phyloP scores from a whole-genome alignment of 140 eudicot genomes.

The Anethum foeniculum region DNA sequence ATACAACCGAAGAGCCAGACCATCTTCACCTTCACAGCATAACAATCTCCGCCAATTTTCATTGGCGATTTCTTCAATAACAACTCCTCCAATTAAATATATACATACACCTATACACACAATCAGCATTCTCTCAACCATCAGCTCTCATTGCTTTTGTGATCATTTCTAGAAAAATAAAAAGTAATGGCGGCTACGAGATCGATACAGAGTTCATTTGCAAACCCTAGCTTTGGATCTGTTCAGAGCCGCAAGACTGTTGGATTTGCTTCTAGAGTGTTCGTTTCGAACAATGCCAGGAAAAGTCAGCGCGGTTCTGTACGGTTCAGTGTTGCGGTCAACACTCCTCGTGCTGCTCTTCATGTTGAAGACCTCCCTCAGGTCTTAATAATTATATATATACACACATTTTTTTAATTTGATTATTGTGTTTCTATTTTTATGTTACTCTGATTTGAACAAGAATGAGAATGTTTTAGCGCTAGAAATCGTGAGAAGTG shows the following conservation, averaged over 20 bases:
- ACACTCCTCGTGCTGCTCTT: constrained; percentile 41
- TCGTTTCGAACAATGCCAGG: constrained; percentile 1
- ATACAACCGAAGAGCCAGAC: constrained; percentile 1
- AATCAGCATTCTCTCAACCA: neutral
- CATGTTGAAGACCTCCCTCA: constrained; percentile 51
- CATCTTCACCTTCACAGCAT: neutral
- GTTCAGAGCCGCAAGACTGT: constrained; percentile 29
- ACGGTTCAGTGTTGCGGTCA: constrained; percentile 23
- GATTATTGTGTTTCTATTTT: too few relatives aligned
- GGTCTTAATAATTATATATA: constrained; percentile 21
- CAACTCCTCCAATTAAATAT: neutral
- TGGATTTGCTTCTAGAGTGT: constrained; percentile 29
- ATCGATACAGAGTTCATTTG: constrained; percentile 31
- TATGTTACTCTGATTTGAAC: neutral
- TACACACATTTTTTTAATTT: neutral
- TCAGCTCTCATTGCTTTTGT: neutral
- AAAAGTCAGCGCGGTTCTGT: constrained; percentile 8
- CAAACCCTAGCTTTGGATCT: constrained; percentile 40
- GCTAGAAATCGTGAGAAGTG: neutral
- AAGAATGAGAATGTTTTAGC: neutral
- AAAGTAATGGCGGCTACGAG: constrained; percentile 51
- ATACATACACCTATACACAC: neutral
- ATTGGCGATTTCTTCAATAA: neutral
- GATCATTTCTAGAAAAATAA: neutral
- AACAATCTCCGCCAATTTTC: neutral